Evolutionary conservation across 768 basidiomycete genomes (phyloP), one percentile per base, ranked within the genome.

Genomic region (Punctularia strigosozonata): DNA sequence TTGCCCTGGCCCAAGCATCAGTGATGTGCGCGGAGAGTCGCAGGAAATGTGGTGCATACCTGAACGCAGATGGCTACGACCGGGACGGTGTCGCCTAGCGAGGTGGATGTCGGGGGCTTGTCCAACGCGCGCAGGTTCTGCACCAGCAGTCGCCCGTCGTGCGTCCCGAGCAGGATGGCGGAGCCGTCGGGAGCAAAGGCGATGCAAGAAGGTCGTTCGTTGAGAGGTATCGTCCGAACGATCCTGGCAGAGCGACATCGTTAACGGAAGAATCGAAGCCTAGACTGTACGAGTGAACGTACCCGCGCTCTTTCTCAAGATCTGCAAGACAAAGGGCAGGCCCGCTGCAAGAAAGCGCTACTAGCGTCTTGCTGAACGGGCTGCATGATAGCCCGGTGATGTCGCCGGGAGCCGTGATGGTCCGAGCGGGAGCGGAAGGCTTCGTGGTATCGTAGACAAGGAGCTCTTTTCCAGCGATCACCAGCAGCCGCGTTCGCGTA

Each of bases 281-380:
- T 1, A 25, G 15, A 13, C 6, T 6, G 15, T 31, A 1, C 17
- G 4, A 39, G 13, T 13, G 5, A 18, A 54, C 69, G 32, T 48
- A 83, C 82, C 71, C 69, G 47, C 76, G 76, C 42, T 84, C 80
- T 53, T 83, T 85, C 36, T 86, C 80, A 18, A 87, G 51, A 50
- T 87, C 84, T 36, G 85, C 57, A 6, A 85, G 63, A 3, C 57
- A 64, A 8, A 86, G 63, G 31, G 61, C 57, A 1, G 80, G 81
- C 4, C 56, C 61, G 10, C 67, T 60, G 30, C 68, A 77, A 1
- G 69, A 73, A 31, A 69, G 67, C 2, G 77, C 76, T 19, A 80
- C 63, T 24, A 86, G 59, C 2, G 77, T 78, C 60, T 78, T 84
- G 58, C 81, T 84, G 55, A 83, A 85, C 5, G 83, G 80, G 45